Evolutionary conservation across 192 early-diverging fungal genomes (phyloP).

Genomic region (Entomortierella lignicola): DNA sequence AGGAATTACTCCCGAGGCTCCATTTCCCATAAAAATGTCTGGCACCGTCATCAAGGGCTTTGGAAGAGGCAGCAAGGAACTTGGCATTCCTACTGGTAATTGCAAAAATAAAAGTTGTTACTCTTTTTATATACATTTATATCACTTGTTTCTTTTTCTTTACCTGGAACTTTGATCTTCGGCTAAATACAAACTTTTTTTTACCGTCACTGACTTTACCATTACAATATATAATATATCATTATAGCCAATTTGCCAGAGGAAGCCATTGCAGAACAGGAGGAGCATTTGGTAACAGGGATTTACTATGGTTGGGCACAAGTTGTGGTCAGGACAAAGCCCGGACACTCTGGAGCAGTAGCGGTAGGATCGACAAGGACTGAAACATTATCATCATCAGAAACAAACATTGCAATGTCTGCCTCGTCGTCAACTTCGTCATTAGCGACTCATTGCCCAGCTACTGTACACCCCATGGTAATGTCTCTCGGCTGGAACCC

Average conservation of each 20-base stretch:
- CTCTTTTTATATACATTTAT: no score
- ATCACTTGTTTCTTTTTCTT: not conserved
- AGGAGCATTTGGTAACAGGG: slow-evolving; percentile 78
- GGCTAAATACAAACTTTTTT: no score
- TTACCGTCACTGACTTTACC: not conserved
- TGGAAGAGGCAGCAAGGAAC: slow-evolving; percentile 94
- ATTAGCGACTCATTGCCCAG: slow-evolving; percentile 31
- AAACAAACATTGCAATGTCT: not conserved
- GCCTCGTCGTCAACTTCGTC: slow-evolving; percentile 33
- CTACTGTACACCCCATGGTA: slow-evolving; percentile 91
- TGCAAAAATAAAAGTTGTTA: no score
- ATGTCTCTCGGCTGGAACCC: slow-evolving; percentile 99
- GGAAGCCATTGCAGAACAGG: slow-evolving; percentile 72
- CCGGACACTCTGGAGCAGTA: slow-evolving; percentile 6
- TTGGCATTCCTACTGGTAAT: slow-evolving; percentile 96
- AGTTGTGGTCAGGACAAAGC: slow-evolving; percentile 60
- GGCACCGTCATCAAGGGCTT: slow-evolving; percentile 92
- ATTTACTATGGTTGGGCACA: slow-evolving; percentile 97
- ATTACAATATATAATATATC: not conserved
- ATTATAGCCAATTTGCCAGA: slow-evolving; percentile 90
- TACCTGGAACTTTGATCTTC: no score
- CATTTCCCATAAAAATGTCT: slow-evolving; percentile 82
- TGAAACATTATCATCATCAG: not conserved
- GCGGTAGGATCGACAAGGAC: no score
- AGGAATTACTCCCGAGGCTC: slow-evolving; percentile 63